Percentiles rank a stretch among this genome's conserved stretches.
phyloP scores from a whole-genome alignment of 129 eudicot species.

The Centaurea solstitialis region DNA sequence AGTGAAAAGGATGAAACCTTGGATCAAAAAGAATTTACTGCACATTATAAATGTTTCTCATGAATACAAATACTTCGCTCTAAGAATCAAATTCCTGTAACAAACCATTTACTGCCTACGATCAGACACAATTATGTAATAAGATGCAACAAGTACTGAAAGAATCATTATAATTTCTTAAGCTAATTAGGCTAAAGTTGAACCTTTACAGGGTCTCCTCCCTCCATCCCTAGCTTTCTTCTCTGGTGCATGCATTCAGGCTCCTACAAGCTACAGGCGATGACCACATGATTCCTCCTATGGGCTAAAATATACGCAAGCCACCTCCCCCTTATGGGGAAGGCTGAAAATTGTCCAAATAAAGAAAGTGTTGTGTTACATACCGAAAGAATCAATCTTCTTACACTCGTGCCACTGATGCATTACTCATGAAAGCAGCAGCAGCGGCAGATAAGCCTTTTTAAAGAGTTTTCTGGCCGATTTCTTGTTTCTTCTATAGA shows the following conservation, averaged over 20 bases:
- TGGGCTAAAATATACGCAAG: constrained; percentile 32
- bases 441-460: constrained; percentile 30
- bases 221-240: constrained; percentile 8
- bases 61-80: constrained; percentile 47
- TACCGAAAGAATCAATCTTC: constrained; percentile 52
- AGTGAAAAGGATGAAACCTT: background rate
- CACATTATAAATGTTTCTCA: constrained; percentile 53
- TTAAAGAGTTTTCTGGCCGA: constrained; percentile 25
- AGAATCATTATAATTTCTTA: constrained; percentile 15
- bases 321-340: constrained; percentile 26
- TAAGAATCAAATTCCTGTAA: constrained; percentile 39
- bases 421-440: constrained; percentile 33
- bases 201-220: background rate
- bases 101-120: constrained; percentile 34
- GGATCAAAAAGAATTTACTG: constrained; percentile 54
- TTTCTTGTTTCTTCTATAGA: constrained; percentile 33
- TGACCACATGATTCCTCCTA: constrained; percentile 20
- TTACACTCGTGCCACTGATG: constrained; percentile 37
- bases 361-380: constrained; percentile 60
- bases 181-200: constrained; percentile 23
- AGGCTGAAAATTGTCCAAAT: constrained; percentile 39
- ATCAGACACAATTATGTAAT: constrained; percentile 17
- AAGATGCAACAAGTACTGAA: constrained; percentile 14
- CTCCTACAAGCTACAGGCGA: constrained; percentile 12
- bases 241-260: constrained; percentile 20